Base-by-base conservation (phyloP, 1,284 basidiomycete species). In the Cryptococcus floricola region DNA sequence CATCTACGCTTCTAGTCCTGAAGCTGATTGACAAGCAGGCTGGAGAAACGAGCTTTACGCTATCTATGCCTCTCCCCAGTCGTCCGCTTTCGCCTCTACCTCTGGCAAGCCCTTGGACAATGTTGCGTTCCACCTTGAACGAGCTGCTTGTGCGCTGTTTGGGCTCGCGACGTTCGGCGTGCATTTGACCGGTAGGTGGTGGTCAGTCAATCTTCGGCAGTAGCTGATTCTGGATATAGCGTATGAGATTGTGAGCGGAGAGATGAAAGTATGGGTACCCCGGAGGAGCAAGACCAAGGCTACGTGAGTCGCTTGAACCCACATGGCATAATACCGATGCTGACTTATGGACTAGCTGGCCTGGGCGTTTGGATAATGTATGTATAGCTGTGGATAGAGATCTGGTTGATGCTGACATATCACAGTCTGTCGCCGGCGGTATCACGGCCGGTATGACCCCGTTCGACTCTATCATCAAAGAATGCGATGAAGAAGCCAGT, bases 401-500 rank as follows among this genome's bases (percentile, higher is more conserved):
- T 44, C 43, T 23, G 10, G 13, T 52, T 31, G 23, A 7, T 48
- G 46, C 16, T 19, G 23, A 10, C 41, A 4, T 8, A 18, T 42
- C 14, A 10, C 47, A 78, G 74, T 67, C 77, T 3, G 79, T 82
- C 1, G 81, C 81, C 0, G 82, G 82, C 7, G 82, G 82, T 6
- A 83, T 83, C 52, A 76, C 80, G 0, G 84, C 86, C 7, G 91
- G 93, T 2, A 86, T 89, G 76, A 74, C 80, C 0, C 79, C 84
- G 0, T 83, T 88, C 52, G 88, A 93, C 53, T 82, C 86, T 4
- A 81, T 98, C 52, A 82, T 96, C 43, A 94, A 96, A 69, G 95
- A 98, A 76, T 88, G 90, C 61, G 86, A 86, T 80, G 94, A 97
- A 70, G 93, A 97, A 75, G 94, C 91, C 14, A 89, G 85, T 63